Base-by-base conservation (phyloP, 495 filamentous ascomycete genomes). In the Penicillium ucsense region DNA sequence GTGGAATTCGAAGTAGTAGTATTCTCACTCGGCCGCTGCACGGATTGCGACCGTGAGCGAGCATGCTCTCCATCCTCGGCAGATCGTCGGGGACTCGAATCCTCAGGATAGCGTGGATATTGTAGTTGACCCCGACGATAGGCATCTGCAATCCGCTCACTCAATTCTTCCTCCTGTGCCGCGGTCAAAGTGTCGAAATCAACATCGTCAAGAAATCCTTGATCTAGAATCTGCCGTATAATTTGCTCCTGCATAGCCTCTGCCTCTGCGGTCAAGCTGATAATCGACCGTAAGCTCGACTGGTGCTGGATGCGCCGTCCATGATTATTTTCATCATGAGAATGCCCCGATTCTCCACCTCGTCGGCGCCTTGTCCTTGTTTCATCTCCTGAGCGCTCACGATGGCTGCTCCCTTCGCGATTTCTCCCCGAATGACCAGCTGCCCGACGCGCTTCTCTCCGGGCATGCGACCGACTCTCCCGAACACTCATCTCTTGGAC, bases 211-310 rank as follows among this genome's bases (percentile, higher is more conserved):
- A 95, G 61, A 42, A 94, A 62, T 0, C 89, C 89, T 53, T 94
- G 89, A 54, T 91, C 87, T 51, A 89, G 78, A 42, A 95, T 95
- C 63, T 92, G 86, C 35, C 85, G 75, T 51, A 91, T 70, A 50
- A 95, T 94, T 60, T 92, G 89, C 56, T 91, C 88, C 61, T 94
- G 83, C 58, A 92, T 75, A 46, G 89, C 88, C 56, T 85, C 85
- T n/a, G 84, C 61, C 52, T 89, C 85, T 1, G 56, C 54, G 0
- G 83, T 85, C 8, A 80, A 68, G 52, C 84, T 87, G 47, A 95
- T 74, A 52, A 95, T 57, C n/a, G 83, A 91, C 46, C 89, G 73
- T 53, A 95, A 70, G 50, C 87, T 92, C 0, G 84, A 81, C 66
- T 95, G 89, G 53, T 95, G 89, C 60, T 88, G 86, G 41, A 95